A percentile compares a stretch with the other conserved stretches of the same genome.
Conservation (phyloP, 768 basidiomycete genomes). For the Lentinula edodes region DNA sequence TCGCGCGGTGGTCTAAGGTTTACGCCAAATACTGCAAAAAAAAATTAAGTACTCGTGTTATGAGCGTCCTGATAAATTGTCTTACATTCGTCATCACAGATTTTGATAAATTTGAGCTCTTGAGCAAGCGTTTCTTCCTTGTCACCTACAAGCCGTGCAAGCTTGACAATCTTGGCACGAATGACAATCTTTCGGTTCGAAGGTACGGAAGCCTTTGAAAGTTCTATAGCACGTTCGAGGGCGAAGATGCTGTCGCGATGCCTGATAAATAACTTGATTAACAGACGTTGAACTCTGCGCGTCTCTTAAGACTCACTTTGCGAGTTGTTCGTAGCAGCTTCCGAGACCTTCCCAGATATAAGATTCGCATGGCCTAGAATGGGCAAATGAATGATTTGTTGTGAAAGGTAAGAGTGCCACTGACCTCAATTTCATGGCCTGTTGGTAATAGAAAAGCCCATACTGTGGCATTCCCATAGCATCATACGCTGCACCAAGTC, state of each 20-base stretch:
- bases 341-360: conserved; percentile 6
- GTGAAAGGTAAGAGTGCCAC: background rate
- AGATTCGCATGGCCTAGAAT: background rate
- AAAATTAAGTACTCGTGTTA: background rate
- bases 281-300: background rate
- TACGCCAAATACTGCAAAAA: background rate
- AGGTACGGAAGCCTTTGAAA: background rate
- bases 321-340: background rate
- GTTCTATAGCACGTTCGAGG: background rate
- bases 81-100: conserved; percentile 3
- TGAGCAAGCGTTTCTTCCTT: background rate
- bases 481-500: conserved; percentile 77
- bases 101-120: background rate
- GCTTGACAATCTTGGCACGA: background rate
- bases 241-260: background rate
- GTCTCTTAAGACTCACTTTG: background rate
- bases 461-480: conserved; percentile 74
- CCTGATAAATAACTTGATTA: background rate
- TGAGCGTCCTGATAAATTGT: background rate
- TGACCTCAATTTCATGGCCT: conserved; percentile 6
- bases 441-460: conserved; percentile 53
- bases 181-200: background rate
- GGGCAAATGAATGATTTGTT: background rate
- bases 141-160: background rate
- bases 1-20: background rate